phyloP scores from a whole-genome alignment of 345 rosid species.

The Acer campestre region DNA sequence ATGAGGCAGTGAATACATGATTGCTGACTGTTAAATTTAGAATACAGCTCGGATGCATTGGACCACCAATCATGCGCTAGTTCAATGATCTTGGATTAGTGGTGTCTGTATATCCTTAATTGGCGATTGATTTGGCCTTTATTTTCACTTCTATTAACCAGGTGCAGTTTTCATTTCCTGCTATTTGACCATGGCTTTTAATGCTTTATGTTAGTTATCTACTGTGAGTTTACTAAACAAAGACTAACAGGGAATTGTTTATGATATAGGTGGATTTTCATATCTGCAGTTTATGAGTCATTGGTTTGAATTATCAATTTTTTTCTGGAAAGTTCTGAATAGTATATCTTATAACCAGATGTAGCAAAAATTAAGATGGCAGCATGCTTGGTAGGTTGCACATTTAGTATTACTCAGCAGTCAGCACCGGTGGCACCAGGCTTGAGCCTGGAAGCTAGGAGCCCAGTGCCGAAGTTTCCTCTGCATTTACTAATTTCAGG shows the following conservation, averaged over 20 bases:
- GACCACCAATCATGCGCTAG: background rate
- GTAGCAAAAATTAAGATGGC: background rate
- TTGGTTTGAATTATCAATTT: background rate
- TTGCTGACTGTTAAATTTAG: background rate
- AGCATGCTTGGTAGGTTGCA: background rate
- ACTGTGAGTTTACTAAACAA: background rate
- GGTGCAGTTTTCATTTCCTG: slow-evolving; percentile 3
- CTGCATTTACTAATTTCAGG: background rate
- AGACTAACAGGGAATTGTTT: slow-evolving; percentile 3
- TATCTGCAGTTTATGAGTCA: background rate
- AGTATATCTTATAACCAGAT: background rate
- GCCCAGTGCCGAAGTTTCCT: background rate
- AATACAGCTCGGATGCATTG: background rate
- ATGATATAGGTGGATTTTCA: background rate
- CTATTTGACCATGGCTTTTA: background rate
- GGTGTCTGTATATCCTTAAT: background rate
- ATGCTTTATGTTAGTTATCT: background rate
- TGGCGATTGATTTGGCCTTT: slow-evolving; percentile 8
- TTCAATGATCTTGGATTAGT: background rate
- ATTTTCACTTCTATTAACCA: background rate
- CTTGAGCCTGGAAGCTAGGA: background rate
- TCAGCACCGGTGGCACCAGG: background rate
- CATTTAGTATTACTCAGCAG: background rate
- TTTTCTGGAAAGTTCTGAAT: background rate
- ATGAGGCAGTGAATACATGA: slow-evolving; percentile 16